Percentiles rank a stretch among this genome's conserved stretches.
These are phyloP conservation scores for Myxozyma lipomycoides DNA, from an alignment of 805 yeast species.

Conservation along the genomic window DNA sequence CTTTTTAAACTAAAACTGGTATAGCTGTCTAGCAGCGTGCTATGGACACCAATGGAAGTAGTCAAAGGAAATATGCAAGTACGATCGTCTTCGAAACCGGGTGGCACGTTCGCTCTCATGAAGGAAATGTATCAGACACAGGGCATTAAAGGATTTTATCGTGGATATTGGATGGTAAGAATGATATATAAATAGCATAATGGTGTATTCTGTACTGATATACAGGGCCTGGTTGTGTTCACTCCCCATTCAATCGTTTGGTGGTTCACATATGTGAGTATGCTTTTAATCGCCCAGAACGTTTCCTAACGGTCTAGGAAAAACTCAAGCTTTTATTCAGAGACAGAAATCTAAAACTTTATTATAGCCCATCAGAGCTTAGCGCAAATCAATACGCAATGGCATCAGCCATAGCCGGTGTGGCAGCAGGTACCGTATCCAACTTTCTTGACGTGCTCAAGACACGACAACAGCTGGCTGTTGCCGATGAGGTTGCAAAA, in stretches of 20 bases:
- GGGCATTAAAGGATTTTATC: constrained; percentile 72
- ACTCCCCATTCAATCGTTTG: constrained; percentile 44
- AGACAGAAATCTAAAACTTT: constrained; percentile 12
- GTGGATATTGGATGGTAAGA: constrained; percentile 55
- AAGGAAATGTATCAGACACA: constrained; percentile 50
- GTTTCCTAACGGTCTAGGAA: background rate
- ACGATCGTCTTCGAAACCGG: constrained; percentile 25
- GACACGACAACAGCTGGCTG: constrained; percentile 45
- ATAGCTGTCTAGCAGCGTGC: constrained; percentile 24
- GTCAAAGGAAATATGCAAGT: constrained; percentile 45
- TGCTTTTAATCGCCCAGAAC: background rate
- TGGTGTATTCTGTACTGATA: too few relatives aligned
- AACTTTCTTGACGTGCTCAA: constrained; percentile 43
- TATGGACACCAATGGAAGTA: constrained; percentile 47
- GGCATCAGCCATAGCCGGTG: constrained; percentile 40
- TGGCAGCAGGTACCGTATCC: constrained; percentile 38
- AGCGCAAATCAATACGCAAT: constrained; percentile 20
- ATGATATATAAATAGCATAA: too few relatives aligned
- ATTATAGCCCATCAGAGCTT: constrained; percentile 3
- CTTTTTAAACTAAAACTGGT: too few relatives aligned
- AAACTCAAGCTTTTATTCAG: background rate
- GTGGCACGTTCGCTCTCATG: constrained; percentile 30
- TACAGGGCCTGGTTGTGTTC: constrained; percentile 40
- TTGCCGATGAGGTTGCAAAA: constrained; percentile 39
- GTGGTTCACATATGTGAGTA: constrained; percentile 41